These are phyloP conservation scores for Chenopodium formosanum DNA, from an alignment of 148 eudicot species.

Conservation along the genomic window DNA sequence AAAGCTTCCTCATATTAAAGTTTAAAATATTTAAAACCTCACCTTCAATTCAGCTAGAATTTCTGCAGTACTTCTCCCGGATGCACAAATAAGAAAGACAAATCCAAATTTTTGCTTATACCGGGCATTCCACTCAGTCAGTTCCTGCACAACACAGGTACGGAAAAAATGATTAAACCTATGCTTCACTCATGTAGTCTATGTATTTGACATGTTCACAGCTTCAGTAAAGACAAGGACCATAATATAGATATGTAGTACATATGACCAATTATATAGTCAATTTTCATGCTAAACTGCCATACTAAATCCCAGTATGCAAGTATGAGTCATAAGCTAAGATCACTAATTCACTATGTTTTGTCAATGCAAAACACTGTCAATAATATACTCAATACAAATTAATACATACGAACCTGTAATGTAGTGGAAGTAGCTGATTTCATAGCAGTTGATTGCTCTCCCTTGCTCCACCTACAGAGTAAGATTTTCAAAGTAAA, in stretches of 20 bases:
- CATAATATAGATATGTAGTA: not conserved
- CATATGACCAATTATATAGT: not conserved
- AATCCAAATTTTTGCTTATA: conserved; percentile 79
- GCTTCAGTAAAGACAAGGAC: not conserved
- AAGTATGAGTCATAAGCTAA: not conserved
- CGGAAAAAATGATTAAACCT: not conserved
- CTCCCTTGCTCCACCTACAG: conserved; percentile 91
- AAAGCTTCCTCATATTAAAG: not conserved
- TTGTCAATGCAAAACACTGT: not conserved
- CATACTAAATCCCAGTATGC: not conserved
- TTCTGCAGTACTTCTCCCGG: conserved; percentile 84
- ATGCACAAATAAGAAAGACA: conserved; percentile 87
- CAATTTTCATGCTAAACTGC: not conserved
- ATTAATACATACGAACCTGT: conserved; percentile 36
- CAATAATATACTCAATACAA: no score
- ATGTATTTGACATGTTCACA: not conserved
- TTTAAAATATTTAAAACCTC: no score
- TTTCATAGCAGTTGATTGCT: conserved; percentile 85
- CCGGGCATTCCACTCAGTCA: conserved; percentile 66
- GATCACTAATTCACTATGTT: not conserved
- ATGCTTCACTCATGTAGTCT: conserved; percentile 1
- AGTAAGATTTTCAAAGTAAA: not conserved
- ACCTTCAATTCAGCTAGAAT: conserved; percentile 82
- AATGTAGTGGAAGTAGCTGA: conserved; percentile 66
- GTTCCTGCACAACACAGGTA: conserved; percentile 50